Base-by-base conservation (phyloP, 148 eudicot species). In the Persicaria tinctoria region DNA sequence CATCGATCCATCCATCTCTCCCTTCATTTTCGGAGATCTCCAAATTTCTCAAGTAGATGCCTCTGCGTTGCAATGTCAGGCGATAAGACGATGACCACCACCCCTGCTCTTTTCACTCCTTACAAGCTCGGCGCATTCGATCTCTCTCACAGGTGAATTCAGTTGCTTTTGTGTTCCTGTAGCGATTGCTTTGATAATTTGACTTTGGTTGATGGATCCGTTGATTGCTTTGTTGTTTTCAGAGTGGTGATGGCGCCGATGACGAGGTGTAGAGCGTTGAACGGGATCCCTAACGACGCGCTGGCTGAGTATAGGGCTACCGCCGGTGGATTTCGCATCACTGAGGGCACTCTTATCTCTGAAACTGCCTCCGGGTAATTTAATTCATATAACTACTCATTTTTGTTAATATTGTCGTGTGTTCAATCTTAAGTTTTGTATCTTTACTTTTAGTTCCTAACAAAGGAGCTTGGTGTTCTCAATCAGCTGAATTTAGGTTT, bases 221-320 rank as follows among this genome's bases (percentile, higher is more conserved):
- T 18, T 69, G 14, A 8, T 16, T 23, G 16, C n/a, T 20, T 14
- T 11, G 20, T 44, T 47, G 12, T n/a, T 9, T 13, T 77, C 84
- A 94, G 98, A 81, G 85, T 94, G 78, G 98, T 94, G 38, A 80
- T 94, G 73, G 97, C 97, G 8, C 98, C 98, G 12, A 94, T 94
- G 98, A 94, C 98, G 14, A 87, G 97, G 76, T 91, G 97, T 82
- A 87, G 98, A 76, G 97, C 98, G 16, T 71, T 89, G 51, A 84
- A 87, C 80, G 89, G 76, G 64, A 81, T 92, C 47, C 93, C 98
- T 72, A 79, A 86, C 50, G 73, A 80, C 32, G 93, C 89, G 8
- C 79, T 86, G 44, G 79, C 73, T 48, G 92, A 90, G 62, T 94
- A 94, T 72, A 83, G 98, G 78, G 83, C 98, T 32, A 91, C 98